Base-by-base conservation (phyloP, 257 asterid species). In the Fraxinus quadrangulata region DNA sequence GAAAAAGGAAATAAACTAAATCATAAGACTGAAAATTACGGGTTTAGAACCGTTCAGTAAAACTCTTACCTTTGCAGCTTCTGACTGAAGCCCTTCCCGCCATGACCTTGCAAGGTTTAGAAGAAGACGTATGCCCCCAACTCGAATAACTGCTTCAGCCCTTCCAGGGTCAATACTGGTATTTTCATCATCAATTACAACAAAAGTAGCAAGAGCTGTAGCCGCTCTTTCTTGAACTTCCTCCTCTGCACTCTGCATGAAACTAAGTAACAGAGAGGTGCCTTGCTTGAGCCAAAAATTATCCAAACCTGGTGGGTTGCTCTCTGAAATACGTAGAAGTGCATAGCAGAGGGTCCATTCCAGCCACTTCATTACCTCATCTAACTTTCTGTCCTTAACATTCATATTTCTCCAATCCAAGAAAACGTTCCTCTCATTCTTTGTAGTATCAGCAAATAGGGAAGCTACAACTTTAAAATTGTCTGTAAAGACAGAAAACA, bases 151-250 rank as follows among this genome's bases (percentile, higher is more conserved):
- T 73, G 92, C 87, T 82, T 91, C 96, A 40, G 97, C 97, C 87
- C 96, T 88, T 84, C 86, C 84, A 72, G 90, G 84, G 73, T 93
- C 92, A 37, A 93, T 89, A 83, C 83, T 85, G 72, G 92, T 89
- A 87, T 86, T 91, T 87, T 88, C 97, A 79, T 93, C 97, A 65
- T 91, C 97, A 30, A 85, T 90, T 81, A 91, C 92, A 5, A 89
- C 97, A 82, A 91, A 91, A 69, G 87, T 87, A 61, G 97, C 96
- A 77, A 93, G 88, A 75, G 92, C 97, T 1, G 92, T 88, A 31
- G 94, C 97, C 71, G 97, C 94, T 84, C 97, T 89, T 84, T 93
- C 97, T 84, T 91, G 96, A 81, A 93, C 93, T 83, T 93, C 97
- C 85, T 88, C 97, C 69, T 86, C 90, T 16, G 86, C 67, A 75